Evolutionary conservation across 2,329 filamentous ascomycete genomes (phyloP).

Genomic region (Blastomyces silverae): DNA sequence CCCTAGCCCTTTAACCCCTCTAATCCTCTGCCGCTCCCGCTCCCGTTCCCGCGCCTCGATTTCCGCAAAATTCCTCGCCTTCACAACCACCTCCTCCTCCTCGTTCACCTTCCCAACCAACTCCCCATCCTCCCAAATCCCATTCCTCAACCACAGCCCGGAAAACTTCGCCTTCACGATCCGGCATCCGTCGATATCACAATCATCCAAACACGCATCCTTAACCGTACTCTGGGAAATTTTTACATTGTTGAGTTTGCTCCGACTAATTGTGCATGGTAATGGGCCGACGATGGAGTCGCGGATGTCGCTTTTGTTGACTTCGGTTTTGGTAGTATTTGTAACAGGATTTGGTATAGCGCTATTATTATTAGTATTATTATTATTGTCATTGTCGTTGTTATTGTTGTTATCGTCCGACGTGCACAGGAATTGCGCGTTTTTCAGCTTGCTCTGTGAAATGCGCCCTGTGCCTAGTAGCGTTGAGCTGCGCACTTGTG

Average conservation of each 20-base stretch:
- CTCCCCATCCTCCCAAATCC: conserved; percentile 10
- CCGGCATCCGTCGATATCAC: conserved; percentile 1
- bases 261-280: conserved; percentile 1
- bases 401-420: neutral
- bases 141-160: conserved; percentile 11
- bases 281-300: conserved; percentile 3
- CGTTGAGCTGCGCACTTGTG: conserved; percentile 3
- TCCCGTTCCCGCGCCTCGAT: conserved; percentile 7
- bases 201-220: conserved; percentile 6
- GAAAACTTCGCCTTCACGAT: conserved; percentile 3
- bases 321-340: neutral
- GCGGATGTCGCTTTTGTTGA: neutral
- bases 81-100: conserved; percentile 7
- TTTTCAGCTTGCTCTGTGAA: neutral
- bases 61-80: conserved; percentile 7
- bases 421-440: neutral
- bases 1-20: neutral
- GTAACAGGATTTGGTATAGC: neutral
- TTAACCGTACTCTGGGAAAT: conserved; percentile 1
- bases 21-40: neutral
- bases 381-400: neutral
- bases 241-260: neutral
- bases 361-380: neutral
- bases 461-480: neutral
- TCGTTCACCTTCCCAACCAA: conserved; percentile 8